Conservation (phyloP, 345 rosid species). For the Aethionema arabicum region DNA sequence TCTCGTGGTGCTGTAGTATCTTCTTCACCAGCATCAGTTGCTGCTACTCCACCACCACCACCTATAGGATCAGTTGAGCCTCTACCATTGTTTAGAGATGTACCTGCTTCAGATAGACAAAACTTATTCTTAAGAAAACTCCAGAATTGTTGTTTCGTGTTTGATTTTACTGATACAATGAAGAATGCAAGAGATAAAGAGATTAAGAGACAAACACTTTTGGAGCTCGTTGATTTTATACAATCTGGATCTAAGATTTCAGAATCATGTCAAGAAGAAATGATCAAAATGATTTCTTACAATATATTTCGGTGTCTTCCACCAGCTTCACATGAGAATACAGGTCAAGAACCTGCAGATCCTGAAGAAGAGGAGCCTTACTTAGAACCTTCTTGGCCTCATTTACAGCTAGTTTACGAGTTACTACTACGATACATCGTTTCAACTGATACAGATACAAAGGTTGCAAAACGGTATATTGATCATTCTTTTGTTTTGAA, state of each 20-base stretch:
- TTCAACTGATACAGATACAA: slow-evolving; percentile 79
- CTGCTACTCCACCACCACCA: slow-evolving; percentile 41
- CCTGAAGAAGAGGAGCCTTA: slow-evolving; percentile 95
- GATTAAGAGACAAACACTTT: slow-evolving; percentile 73
- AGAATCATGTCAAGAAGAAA: slow-evolving; percentile 79
- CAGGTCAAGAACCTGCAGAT: slow-evolving; percentile 73
- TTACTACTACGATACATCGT: slow-evolving; percentile 75
- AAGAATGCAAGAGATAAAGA: slow-evolving; percentile 74
- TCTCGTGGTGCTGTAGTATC: slow-evolving; percentile 51
- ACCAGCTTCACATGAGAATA: slow-evolving; percentile 74
- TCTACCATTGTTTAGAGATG: slow-evolving; percentile 70
- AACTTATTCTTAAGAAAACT: slow-evolving; percentile 63
- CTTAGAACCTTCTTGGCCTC: slow-evolving; percentile 90
- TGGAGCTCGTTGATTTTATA: slow-evolving; percentile 81
- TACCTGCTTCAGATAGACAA: slow-evolving; percentile 62
- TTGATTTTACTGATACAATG: slow-evolving; percentile 65
- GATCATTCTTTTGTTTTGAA: slow-evolving; percentile 86
- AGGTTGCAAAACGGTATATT: slow-evolving; percentile 80
- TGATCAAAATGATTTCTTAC: slow-evolving; percentile 70
- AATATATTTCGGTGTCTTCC: slow-evolving; percentile 77
- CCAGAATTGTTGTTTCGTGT: slow-evolving; percentile 71
- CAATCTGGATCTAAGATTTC: slow-evolving; percentile 83
- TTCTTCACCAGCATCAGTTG: slow-evolving; percentile 13
- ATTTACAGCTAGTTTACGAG: slow-evolving; percentile 88
- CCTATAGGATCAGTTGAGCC: slow-evolving; percentile 60